Evolutionary conservation across 306 rosid species (phyloP).

Genomic region (Psophocarpus tetragonolobus): DNA sequence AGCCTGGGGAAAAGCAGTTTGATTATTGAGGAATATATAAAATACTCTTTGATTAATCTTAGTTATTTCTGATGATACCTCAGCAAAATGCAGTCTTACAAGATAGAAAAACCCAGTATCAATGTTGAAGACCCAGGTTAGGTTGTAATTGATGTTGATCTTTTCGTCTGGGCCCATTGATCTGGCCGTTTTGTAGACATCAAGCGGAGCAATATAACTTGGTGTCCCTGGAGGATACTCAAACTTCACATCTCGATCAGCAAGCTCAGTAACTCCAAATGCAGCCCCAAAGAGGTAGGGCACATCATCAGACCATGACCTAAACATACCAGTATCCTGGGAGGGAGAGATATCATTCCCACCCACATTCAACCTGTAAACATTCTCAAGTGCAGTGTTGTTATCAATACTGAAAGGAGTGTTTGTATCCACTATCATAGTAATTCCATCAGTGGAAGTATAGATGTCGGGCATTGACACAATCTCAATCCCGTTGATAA

Average conservation of each 20-base stretch:
- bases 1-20: constrained; percentile 53
- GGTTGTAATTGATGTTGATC: constrained; percentile 67
- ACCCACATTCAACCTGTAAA: constrained; percentile 80
- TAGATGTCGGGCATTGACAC: constrained; percentile 87
- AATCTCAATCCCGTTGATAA: constrained; percentile 94
- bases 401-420: constrained; percentile 49
- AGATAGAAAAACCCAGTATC: constrained; percentile 82
- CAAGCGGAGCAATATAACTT: constrained; percentile 60
- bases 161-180: constrained; percentile 68
- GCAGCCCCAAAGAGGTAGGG: constrained; percentile 63
- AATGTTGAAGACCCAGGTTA: constrained; percentile 78
- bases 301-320: constrained; percentile 80
- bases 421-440: constrained; percentile 51
- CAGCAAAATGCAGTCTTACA: constrained; percentile 94
- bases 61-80: constrained; percentile 48
- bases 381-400: constrained; percentile 67
- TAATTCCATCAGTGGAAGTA: constrained; percentile 39
- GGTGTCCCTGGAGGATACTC: constrained; percentile 48
- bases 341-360: constrained; percentile 83
- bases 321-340: constrained; percentile 75
- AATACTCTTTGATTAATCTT: constrained; percentile 63
- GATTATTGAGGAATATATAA: constrained; percentile 60
- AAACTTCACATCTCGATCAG: constrained; percentile 54
- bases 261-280: constrained; percentile 57
- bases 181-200: constrained; percentile 81